Conservation (phyloP, 2,329 filamentous ascomycete genomes). For the Ophioceras dolichostomum region DNA sequence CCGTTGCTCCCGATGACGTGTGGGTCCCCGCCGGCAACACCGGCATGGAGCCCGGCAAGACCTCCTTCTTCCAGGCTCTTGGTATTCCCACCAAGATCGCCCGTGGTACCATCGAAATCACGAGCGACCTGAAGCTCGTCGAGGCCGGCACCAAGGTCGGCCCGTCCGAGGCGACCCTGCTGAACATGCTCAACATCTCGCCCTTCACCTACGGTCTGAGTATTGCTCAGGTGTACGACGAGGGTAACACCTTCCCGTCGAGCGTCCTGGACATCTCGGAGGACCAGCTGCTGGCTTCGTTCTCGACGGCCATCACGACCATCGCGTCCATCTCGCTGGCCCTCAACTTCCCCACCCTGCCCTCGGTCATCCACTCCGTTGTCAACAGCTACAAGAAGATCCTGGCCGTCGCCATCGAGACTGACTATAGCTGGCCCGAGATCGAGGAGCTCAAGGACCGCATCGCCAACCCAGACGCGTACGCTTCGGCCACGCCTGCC, state of each 20-base stretch:
- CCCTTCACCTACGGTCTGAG: conserved; percentile 99
- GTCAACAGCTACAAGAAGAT: conserved; percentile 98
- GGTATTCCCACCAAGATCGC: conserved; percentile 99
- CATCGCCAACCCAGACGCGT: conserved; percentile 96
- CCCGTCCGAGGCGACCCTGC: conserved; percentile 93
- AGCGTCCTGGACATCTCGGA: conserved; percentile 87
- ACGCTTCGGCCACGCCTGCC: conserved; percentile 69
- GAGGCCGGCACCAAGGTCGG: conserved; percentile 90
- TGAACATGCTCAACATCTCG: conserved; percentile 99
- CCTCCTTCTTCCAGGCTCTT: conserved; percentile 99
- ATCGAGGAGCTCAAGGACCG: conserved; percentile 99
- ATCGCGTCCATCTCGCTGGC: conserved; percentile 88
- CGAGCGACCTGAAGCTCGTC: conserved; percentile 92
- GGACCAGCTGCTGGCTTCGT: conserved; percentile 78
- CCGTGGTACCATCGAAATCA: conserved; percentile 99
- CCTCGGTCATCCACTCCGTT: conserved; percentile 90
- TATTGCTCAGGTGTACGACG: conserved; percentile 92
- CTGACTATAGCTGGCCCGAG: conserved; percentile 86
- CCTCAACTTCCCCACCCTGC: conserved; percentile 87
- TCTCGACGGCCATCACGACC: conserved; percentile 71
- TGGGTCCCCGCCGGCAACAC: conserved; percentile 97
- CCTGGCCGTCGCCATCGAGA: conserved; percentile 78
- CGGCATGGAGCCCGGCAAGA: conserved; percentile 99
- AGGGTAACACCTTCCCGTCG: conserved; percentile 83
- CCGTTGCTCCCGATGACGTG: conserved; percentile 85